phyloP scores from a whole-genome alignment of 768 basidiomycete species.

The Cubamyces lactineus region DNA sequence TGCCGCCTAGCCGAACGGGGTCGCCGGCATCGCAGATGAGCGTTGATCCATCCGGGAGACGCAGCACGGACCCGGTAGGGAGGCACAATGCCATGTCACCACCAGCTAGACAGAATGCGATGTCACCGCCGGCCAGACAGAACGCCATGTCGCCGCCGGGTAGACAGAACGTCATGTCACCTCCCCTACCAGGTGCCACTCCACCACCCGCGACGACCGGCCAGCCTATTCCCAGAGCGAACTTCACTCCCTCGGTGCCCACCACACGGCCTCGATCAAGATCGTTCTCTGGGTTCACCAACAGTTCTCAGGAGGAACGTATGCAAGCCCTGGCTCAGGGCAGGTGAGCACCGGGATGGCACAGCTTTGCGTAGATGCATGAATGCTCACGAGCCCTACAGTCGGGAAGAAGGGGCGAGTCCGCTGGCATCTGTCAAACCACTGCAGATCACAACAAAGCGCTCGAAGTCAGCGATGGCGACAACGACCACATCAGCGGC shows the following conservation, averaged over 20 bases:
- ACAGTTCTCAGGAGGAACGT: constrained; percentile 26
- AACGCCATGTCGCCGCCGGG: neutral
- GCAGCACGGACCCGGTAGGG: constrained; percentile 8
- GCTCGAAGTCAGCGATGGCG: constrained; percentile 29
- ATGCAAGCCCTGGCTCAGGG: constrained; percentile 13
- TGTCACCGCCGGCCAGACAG: neutral
- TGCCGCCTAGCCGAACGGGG: constrained; percentile 11
- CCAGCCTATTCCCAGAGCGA: constrained; percentile 51
- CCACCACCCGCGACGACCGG: neutral
- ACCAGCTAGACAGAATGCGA: neutral
- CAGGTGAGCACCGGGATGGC: constrained; percentile 22
- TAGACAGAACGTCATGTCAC: neutral
- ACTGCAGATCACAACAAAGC: constrained; percentile 26
- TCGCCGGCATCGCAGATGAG: constrained; percentile 12
- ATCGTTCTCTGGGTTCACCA: constrained; percentile 77
- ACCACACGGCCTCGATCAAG: constrained; percentile 60
- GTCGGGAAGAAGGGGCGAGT: constrained; percentile 8
- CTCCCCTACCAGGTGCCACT: neutral
- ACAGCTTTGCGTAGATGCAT: neutral
- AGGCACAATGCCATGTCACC: constrained; percentile 13
- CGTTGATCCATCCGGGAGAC: constrained; percentile 4
- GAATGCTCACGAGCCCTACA: neutral
- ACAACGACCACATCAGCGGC: constrained; percentile 17
- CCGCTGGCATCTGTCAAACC: constrained; percentile 15
- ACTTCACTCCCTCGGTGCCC: constrained; percentile 63